Base-by-base conservation (phyloP, 2,329 filamentous ascomycete genomes). In the Neofusicoccum parvum region DNA sequence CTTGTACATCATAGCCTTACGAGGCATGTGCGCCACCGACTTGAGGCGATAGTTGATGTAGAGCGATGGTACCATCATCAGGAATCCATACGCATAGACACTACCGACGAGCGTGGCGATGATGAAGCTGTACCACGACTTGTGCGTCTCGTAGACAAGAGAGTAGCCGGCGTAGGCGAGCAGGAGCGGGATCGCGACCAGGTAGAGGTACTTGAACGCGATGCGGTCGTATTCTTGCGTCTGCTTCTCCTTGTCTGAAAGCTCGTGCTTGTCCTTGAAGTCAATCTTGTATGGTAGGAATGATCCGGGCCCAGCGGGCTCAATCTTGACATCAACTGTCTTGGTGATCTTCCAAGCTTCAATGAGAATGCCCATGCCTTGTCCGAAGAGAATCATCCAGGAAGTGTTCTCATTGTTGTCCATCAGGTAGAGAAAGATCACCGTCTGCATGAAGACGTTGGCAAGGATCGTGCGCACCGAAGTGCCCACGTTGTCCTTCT, bases 41-140 rank as follows among this genome's bases (percentile, higher is more conserved):
- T 87, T 97, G 71, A 99, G 87, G 12, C 94, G 90, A 83, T 99
- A 99, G 85, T 99, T 99, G 87, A 99, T 99, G 83, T 98, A 99
- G 39, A 99, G 84, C 67, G 89, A 91, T 14, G 95, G 95, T 9
- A 99, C 91, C 95, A 99, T 99, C 93, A 99, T 97, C 68, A 99
- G 82, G 85, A 99, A 99, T 4, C 95, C 95, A 76, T 99, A 99
- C 0, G 95, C 94, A 78, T 99, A 99, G 60, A 99, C 95, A 49
- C 91, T 94, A 11, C 94, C 95, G 23, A 99, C 95, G 10, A 99
- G 88, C 0, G 94, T 98, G 27, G 95, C 88, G 76, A 99, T 96
- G 78, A 96, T 86, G 83, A 94, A 99, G 49, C 91, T 95, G 82
- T 97, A 97, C 95, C 95, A 98, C 56, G 92, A 95, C 84, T 98